Base-by-base conservation (phyloP, 345 rosid genomes). In the Populus deltoides region DNA sequence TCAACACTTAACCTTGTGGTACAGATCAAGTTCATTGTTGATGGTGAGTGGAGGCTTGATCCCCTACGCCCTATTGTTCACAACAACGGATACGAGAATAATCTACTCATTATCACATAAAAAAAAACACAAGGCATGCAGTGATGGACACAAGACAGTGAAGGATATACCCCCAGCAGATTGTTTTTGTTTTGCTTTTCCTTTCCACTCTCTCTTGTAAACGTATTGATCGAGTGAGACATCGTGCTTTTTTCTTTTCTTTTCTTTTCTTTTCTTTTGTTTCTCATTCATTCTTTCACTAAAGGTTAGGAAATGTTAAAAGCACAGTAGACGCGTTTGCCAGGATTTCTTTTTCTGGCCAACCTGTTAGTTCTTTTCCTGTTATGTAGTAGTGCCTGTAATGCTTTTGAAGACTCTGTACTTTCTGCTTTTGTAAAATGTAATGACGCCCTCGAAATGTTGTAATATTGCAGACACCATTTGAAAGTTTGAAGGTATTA, bases 41-140 rank as follows among this genome's bases (percentile, higher is more conserved):
- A 96, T 84, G 99, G 98, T n/a, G 81, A 86, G 81, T 96, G 99
- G 99, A 93, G 68, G 84, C 85, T 91, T 43, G 98, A 96, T 84
- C 98, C 97, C 68, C 84, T 96, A 66, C 97, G 97, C 74, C 99
- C 97, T 7, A 78, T 89, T n/a, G 89, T 93, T 75, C 57, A 80
- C 51, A 81, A 84, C 71, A 79, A 81, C 7, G 97, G 97, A 71
- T 78, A 81, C 62, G 95, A 92, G 73, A 96, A 96, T 80, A 96
- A 93, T 87, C 84, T 92, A 77, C 91, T 96, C 66, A 83, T 92
- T 33, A 77, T 96, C 82, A 78, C 85, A 7, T 92, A 80, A 85
- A 29, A 27, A 27, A 45, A 77, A 39, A 51, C 8, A 29, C 18
- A 7, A 63, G 59, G 47, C 24, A n/a, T 17, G 65, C 51, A 77